Evolutionary conservation across 139 green algal genomes (phyloP).

Genomic region (Ettlia oleoabundans): DNA sequence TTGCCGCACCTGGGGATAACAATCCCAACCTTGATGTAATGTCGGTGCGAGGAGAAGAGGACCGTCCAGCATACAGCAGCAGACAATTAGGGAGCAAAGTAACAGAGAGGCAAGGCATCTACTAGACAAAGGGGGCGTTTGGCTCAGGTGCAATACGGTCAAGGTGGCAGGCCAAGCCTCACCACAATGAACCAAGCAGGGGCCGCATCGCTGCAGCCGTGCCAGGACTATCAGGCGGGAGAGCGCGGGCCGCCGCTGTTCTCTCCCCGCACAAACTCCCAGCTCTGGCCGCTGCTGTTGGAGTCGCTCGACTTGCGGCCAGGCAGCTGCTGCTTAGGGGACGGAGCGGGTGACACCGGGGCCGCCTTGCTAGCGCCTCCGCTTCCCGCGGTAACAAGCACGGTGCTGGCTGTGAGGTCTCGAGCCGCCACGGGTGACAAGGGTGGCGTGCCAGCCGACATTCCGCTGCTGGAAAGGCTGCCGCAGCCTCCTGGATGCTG

Average conservation of each 20-base stretch:
- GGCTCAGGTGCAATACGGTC: no score
- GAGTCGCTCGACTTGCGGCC: constrained; percentile 20
- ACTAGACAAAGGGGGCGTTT: no score
- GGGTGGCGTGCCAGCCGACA: not conserved
- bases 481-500: constrained; percentile 1
- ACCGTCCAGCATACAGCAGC: no score
- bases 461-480: not conserved
- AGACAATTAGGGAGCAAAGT: no score
- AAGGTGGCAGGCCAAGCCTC: no score
- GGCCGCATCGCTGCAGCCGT: no score
- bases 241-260: no score
- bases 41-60: no score
- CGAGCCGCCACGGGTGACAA: not conserved
- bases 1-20: no score
- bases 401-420: constrained; percentile 19
- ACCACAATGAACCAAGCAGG: no score
- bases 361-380: not conserved
- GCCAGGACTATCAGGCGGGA: not conserved
- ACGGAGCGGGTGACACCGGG: not conserved
- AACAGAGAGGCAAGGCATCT: no score
- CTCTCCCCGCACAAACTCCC: constrained; percentile 19
- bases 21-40: no score
- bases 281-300: constrained; percentile 24
- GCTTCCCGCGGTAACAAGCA: constrained; percentile 9
- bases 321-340: constrained; percentile 3